phyloP scores from a whole-genome alignment of 805 yeast genomes.

The Tetrapisispora nanseiensis region DNA sequence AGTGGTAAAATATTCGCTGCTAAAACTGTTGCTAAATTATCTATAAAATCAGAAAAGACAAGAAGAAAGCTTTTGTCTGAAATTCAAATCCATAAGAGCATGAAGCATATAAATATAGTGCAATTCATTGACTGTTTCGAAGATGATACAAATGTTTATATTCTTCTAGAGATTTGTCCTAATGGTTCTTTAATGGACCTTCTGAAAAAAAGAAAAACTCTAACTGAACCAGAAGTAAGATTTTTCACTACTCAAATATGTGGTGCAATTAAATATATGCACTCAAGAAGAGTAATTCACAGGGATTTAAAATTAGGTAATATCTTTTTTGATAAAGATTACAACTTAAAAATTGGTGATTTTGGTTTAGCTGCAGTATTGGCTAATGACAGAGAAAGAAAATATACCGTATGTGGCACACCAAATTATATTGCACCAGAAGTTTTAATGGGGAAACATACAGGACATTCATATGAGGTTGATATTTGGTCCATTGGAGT shows the following conservation, averaged over 20 bases:
- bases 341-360: constrained; percentile 93
- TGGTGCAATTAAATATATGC: constrained; percentile 89
- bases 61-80: constrained; percentile 74
- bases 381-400: constrained; percentile 57
- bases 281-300: constrained; percentile 85
- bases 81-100: constrained; percentile 83
- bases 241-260: constrained; percentile 80
- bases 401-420: constrained; percentile 92
- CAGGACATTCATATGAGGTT: constrained; percentile 84
- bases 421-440: constrained; percentile 98
- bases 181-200: constrained; percentile 89
- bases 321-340: constrained; percentile 82
- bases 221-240: constrained; percentile 85
- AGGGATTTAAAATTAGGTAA: constrained; percentile 92
- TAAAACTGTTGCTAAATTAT: constrained; percentile 91
- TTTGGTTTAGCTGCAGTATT: constrained; percentile 91
- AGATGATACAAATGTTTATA: constrained; percentile 87
- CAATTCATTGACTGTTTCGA: constrained; percentile 92
- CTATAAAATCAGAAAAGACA: constrained; percentile 82
- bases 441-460: constrained; percentile 58
- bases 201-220: constrained; percentile 65
- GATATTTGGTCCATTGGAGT: constrained; percentile 96
- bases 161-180: constrained; percentile 85
- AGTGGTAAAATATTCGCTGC: constrained; percentile 85
- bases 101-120: constrained; percentile 82